These are phyloP conservation scores for Leccinum broughii DNA, from an alignment of 768 basidiomycete genomes.

Conservation along the genomic window DNA sequence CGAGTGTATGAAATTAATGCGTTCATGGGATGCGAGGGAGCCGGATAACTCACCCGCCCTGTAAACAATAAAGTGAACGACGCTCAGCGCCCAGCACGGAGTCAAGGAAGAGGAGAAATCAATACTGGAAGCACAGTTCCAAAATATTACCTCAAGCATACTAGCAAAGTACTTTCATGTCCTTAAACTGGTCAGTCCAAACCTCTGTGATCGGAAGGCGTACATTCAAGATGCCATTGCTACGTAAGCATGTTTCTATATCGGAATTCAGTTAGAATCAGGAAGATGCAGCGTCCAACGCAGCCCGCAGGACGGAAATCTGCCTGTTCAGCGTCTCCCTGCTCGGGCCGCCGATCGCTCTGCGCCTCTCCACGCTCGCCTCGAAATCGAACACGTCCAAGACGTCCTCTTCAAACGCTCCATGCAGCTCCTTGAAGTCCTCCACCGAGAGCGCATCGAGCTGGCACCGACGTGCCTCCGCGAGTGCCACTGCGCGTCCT, in stretches of 20 bases:
- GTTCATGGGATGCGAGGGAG: no score
- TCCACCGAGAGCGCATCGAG: conserved; percentile 77
- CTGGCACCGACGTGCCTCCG: conserved; percentile 79
- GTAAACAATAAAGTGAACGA: no score
- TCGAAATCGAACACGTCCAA: conserved; percentile 91
- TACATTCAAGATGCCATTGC: no score
- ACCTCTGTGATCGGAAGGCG: no score
- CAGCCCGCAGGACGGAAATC: conserved; percentile 69
- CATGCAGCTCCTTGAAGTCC: conserved; percentile 76
- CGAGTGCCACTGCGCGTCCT: conserved; percentile 92
- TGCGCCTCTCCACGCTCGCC: conserved; percentile 87
- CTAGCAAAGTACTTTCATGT: no score
- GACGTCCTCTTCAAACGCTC: conserved; percentile 82
- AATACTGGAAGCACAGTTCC: no score
- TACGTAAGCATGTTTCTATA: no score
- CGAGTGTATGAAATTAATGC: conserved; percentile 59
- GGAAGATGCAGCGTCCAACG: conserved; percentile 37
- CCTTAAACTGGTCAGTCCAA: no score
- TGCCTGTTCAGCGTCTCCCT: conserved; percentile 82
- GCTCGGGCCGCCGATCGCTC: conserved; percentile 92
- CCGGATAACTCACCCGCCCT: no score
- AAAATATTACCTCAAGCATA: no score
- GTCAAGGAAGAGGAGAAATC: no score
- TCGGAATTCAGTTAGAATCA: not conserved
- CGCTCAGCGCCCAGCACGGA: no score